Base-by-base conservation (phyloP, 306 rosid species). In the Aeschynomene evenia region DNA sequence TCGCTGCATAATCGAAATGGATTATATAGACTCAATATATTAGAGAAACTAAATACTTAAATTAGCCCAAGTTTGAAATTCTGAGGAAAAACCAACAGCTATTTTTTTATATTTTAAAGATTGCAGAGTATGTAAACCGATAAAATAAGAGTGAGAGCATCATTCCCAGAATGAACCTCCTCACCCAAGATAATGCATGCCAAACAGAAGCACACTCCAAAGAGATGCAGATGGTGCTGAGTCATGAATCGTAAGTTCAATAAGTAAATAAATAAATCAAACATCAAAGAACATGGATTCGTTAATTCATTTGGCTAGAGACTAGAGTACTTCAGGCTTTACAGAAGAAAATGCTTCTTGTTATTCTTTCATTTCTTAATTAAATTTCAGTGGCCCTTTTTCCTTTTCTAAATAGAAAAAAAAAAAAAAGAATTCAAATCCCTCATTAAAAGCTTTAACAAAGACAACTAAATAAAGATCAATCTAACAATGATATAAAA, bases 401-500 rank as follows among this genome's bases (percentile, higher is more conserved):
- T 66, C 40, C 50, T 24, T 46, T 7, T 6, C 12, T 3, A 5
- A 18, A 3, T 43, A 9, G 5, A 14, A n/a, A 4, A 1, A 40
- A 20, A 10, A n/a, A 11, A 20, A 1, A 5, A 66, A 28, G 48
- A 37, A 66, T 51, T 76, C 64, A 76, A 69, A 13, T 21, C 43
- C 53, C 21, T 63, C 46, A 12, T 50, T 40, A 69, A 40, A 42
- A 42, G 36, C 53, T 57, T 62, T n/a, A 29, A 78, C 15, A 40
- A 50, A 63, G 54, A 37, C 15, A 76, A 50, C 70, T 60, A 39
- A 4, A 37, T 59, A 14, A 39, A 64, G 67, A 62, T 26, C 26
- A 76, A 64, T 22, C 66, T 43, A 65, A 16, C 6, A 54, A 22
- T 59, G 52, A 15, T 48, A 75, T 46, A 63, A 70, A 37, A 45